Evolutionary conservation across 257 asterid species (phyloP).

Genomic region (Salvia rosmarinus): DNA sequence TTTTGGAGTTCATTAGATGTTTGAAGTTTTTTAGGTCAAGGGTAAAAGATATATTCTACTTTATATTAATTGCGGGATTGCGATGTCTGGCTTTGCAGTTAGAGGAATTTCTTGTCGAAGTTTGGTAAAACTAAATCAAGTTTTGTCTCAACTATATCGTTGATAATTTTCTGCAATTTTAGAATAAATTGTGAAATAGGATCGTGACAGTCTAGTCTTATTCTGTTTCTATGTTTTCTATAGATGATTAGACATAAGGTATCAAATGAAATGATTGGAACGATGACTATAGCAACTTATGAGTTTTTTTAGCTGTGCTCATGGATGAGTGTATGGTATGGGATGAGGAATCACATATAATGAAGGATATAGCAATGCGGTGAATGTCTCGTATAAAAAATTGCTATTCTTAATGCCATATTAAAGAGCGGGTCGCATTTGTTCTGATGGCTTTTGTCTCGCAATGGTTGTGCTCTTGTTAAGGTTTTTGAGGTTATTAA

Average conservation of each 20-base stretch:
- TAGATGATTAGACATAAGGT: background rate
- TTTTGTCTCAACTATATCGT: background rate
- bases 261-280: background rate
- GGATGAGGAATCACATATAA: background rate
- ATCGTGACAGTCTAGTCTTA: background rate
- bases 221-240: background rate
- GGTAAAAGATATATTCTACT: too few relatives aligned
- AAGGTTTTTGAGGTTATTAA: background rate
- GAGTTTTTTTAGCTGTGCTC: background rate
- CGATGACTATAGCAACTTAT: background rate
- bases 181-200: conserved; percentile 1
- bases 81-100: conserved; percentile 4
- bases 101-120: background rate
- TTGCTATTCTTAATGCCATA: background rate
- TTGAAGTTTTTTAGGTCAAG: background rate
- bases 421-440: background rate
- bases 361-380: background rate
- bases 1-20: background rate
- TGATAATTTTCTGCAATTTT: background rate
- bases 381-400: background rate
- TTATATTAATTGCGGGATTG: background rate
- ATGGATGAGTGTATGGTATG: background rate
- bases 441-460: background rate
- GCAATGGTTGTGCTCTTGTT: conserved; percentile 1
- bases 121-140: background rate